These are phyloP conservation scores for Colletotrichum aenigma DNA, from an alignment of 2,329 filamentous ascomycete genomes.

Conservation along the genomic window DNA sequence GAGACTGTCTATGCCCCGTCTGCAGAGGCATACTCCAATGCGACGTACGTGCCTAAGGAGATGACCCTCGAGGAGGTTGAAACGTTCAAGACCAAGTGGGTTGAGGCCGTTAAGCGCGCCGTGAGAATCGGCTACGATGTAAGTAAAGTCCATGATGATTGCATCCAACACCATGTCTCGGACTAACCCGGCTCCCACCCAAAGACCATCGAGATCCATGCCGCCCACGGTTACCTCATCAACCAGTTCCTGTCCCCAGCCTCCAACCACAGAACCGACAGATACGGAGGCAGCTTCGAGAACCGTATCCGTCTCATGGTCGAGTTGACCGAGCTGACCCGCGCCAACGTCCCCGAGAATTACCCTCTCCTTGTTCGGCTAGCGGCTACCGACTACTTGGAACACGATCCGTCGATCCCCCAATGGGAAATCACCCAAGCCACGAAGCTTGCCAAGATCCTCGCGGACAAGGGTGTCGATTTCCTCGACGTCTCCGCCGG, in stretches of 20 bases:
- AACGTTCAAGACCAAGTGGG: constrained; percentile 64
- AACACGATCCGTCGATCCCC: constrained; percentile 57
- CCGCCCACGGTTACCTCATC: constrained; percentile 52
- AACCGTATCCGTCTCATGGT: constrained; percentile 47
- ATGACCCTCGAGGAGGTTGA: constrained; percentile 72
- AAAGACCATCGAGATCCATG: constrained; percentile 34
- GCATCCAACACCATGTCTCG: background rate
- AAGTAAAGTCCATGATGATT: background rate
- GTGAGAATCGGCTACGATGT: constrained; percentile 68
- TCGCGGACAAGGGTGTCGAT: constrained; percentile 71
- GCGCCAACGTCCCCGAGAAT: constrained; percentile 62
- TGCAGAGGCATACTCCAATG: constrained; percentile 25
- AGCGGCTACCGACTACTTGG: constrained; percentile 74
- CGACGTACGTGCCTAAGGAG: constrained; percentile 42
- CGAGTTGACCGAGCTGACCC: constrained; percentile 58
- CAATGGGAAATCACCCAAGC: constrained; percentile 71
- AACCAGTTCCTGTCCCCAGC: constrained; percentile 48
- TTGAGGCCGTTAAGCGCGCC: constrained; percentile 55
- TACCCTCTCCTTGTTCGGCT: constrained; percentile 76
- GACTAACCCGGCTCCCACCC: background rate
- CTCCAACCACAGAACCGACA: constrained; percentile 50
- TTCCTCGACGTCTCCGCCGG: constrained; percentile 73
- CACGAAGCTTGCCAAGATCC: constrained; percentile 61
- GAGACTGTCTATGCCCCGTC: constrained; percentile 36
- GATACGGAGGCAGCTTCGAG: constrained; percentile 49